Conservation (phyloP, 1,284 basidiomycete genomes). For the Leccinum pachyderme region DNA sequence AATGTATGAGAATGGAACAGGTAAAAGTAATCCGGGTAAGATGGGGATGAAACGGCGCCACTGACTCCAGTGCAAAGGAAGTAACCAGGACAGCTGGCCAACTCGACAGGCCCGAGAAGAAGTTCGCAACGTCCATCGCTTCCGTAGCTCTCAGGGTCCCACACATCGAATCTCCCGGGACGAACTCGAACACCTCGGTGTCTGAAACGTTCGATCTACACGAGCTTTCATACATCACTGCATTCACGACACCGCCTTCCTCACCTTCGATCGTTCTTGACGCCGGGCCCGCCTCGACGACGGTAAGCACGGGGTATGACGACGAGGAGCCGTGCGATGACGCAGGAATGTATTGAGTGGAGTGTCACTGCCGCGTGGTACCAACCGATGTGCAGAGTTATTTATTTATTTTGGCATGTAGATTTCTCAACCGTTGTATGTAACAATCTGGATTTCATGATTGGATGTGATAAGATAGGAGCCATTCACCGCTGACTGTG, state of each 20-base stretch:
- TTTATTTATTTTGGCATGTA: constrained; percentile 16
- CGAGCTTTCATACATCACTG: constrained; percentile 35
- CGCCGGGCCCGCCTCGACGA: constrained; percentile 8
- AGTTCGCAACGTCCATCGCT: constrained; percentile 5
- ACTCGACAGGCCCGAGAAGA: constrained; percentile 4
- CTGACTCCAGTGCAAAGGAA: constrained; percentile 14
- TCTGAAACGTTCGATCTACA: constrained; percentile 28
- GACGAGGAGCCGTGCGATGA: constrained; percentile 1
- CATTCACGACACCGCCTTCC: constrained; percentile 32
- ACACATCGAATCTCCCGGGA: constrained; percentile 15
- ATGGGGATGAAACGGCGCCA: neutral
- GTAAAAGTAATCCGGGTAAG: constrained; percentile 5
- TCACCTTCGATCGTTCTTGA: constrained; percentile 22
- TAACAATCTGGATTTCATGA: constrained; percentile 21
- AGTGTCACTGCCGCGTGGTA: constrained; percentile 8
- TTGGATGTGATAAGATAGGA: constrained; percentile 26
- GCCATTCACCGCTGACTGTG: neutral
- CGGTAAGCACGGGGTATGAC: constrained; percentile 16
- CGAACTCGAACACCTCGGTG: constrained; percentile 10
- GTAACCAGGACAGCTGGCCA: neutral
- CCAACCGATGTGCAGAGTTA: too few species aligned
- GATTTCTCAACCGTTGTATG: constrained; percentile 7
- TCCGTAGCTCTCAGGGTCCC: constrained; percentile 11
- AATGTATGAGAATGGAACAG: constrained; percentile 14
- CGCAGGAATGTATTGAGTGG: constrained; percentile 10